Evolutionary conservation across 441 rosid species (phyloP).

Genomic region (Pelargonium exstipulatum): DNA sequence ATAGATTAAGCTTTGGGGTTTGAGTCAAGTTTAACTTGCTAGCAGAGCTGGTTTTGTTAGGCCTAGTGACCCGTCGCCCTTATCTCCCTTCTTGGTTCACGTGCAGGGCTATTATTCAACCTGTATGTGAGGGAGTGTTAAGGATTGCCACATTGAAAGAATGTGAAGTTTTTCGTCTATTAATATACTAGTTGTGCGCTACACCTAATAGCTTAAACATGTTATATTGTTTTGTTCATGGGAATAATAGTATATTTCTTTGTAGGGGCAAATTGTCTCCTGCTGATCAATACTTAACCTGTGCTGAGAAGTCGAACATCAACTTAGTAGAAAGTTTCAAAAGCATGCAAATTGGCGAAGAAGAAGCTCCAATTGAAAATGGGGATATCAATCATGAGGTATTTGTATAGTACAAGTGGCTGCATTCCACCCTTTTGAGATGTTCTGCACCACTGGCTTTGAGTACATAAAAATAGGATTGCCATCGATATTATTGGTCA

Average conservation of each 20-base stretch:
- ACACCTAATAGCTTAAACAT: too few species aligned
- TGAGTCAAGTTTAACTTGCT: too few species aligned
- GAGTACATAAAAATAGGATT: background rate
- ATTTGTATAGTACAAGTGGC: conserved; percentile 12
- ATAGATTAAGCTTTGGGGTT: too few species aligned
- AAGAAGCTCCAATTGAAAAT: conserved; percentile 55
- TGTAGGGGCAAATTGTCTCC: conserved; percentile 61
- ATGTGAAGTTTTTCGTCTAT: too few species aligned
- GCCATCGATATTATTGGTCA: background rate
- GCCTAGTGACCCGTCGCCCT: too few species aligned
- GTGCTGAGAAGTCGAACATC: conserved; percentile 49
- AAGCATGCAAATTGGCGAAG: conserved; percentile 65
- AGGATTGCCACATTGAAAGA: too few species aligned
- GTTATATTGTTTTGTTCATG: background rate
- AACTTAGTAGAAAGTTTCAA: conserved; percentile 84
- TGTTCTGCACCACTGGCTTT: background rate
- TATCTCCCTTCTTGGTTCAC: too few species aligned
- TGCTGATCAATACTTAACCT: conserved; percentile 53
- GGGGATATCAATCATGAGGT: conserved; percentile 68
- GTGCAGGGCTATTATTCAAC: too few species aligned
- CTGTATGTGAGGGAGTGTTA: too few species aligned
- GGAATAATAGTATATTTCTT: conserved; percentile 6
- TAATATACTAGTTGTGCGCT: too few species aligned
- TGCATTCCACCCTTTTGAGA: background rate
- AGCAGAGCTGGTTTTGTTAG: too few species aligned